phyloP scores from a whole-genome alignment of 495 filamentous ascomycete genomes.

The Aspergillus hancockii region DNA sequence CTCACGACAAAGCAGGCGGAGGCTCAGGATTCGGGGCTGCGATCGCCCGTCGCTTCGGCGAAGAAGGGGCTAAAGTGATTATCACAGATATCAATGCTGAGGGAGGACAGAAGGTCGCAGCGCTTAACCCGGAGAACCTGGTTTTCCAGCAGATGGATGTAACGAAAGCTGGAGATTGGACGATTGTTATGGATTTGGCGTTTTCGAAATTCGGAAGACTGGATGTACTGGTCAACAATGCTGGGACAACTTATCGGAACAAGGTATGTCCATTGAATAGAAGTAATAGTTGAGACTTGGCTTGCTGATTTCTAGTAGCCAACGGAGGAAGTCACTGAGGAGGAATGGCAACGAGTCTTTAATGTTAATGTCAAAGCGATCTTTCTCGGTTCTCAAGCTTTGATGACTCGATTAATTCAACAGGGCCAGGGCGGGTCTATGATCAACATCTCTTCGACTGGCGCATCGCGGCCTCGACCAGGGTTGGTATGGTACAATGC shows the following conservation, averaged over 20 bases:
- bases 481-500: conserved; percentile 72
- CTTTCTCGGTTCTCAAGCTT: conserved; percentile 52
- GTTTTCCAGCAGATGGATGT: conserved; percentile 54
- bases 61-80: conserved; percentile 59
- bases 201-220: conserved; percentile 51
- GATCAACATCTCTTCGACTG: conserved; percentile 68
- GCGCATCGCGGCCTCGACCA: conserved; percentile 62
- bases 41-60: conserved; percentile 56
- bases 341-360: conserved; percentile 67
- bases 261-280: conserved; percentile 40
- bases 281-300: not conserved
- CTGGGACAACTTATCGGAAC: conserved; percentile 68
- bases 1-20: conserved; percentile 35
- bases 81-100: conserved; percentile 60
- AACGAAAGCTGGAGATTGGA: conserved; percentile 52
- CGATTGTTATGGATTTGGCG: conserved; percentile 43
- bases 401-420: conserved; percentile 56
- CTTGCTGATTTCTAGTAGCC: conserved; percentile 34
- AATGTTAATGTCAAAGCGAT: conserved; percentile 66
- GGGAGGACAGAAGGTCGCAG: conserved; percentile 48
- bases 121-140: conserved; percentile 39
- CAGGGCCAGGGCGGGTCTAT: conserved; percentile 60
- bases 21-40: conserved; percentile 62
- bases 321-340: conserved; percentile 62
- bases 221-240: conserved; percentile 69